These are phyloP conservation scores for Sporisorium iseilematis-ciliati DNA, from an alignment of 1,284 basidiomycete species.

Conservation along the genomic window DNA sequence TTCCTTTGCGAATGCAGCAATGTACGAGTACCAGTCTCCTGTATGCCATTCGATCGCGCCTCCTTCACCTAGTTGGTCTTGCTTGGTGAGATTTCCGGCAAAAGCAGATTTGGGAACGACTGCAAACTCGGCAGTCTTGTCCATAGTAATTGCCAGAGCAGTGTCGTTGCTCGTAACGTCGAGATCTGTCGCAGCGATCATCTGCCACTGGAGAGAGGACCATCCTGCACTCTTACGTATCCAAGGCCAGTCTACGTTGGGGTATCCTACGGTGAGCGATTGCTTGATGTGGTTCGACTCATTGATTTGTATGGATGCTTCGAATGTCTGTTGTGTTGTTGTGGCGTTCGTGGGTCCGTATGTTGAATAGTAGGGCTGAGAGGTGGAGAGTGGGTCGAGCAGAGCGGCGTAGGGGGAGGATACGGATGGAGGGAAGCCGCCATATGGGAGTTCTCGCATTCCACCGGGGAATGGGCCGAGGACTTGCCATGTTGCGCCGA, in stretches of 20 bases:
- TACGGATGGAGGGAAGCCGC: slow-evolving; percentile 29
- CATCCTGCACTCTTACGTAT: slow-evolving; percentile 47
- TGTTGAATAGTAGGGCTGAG: slow-evolving; percentile 2
- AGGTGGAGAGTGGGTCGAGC: neutral
- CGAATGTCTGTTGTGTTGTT: slow-evolving; percentile 2
- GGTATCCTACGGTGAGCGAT: slow-evolving; percentile 30
- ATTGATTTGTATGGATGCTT: slow-evolving; percentile 11
- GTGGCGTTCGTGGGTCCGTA: slow-evolving; percentile 36
- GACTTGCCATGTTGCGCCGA: slow-evolving; percentile 29
- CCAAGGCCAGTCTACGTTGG: slow-evolving; percentile 39
- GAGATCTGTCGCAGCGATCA: slow-evolving; percentile 34
- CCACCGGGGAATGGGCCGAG: slow-evolving; percentile 36
- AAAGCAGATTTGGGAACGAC: slow-evolving; percentile 11
- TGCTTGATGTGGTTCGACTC: slow-evolving; percentile 12
- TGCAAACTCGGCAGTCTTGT: slow-evolving; percentile 47
- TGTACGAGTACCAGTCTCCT: slow-evolving; percentile 58
- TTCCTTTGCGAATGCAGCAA: slow-evolving; percentile 26
- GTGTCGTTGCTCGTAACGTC: slow-evolving; percentile 21
- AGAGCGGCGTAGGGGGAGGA: slow-evolving; percentile 14
- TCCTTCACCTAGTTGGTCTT: neutral
- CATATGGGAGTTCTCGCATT: slow-evolving; percentile 43
- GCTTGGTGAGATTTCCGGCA: neutral
- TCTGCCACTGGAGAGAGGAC: slow-evolving; percentile 52
- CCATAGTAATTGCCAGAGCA: slow-evolving; percentile 34
- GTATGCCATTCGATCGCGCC: slow-evolving; percentile 44